Percentiles rank a stretch among this genome's conserved stretches.
phyloP scores from a whole-genome alignment of 441 rosid species.

The Erodium moschatum region DNA sequence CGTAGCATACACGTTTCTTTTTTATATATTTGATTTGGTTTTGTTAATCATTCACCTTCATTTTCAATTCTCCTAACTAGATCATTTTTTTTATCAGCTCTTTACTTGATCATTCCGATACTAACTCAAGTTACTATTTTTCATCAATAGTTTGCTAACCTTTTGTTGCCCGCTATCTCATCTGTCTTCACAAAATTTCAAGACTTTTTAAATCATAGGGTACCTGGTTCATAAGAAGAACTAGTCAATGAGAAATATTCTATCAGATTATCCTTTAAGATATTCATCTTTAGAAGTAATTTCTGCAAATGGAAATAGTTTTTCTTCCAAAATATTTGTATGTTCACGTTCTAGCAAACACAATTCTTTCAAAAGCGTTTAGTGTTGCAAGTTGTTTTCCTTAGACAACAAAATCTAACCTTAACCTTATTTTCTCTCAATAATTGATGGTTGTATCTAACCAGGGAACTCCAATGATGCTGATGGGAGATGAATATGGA shows the following conservation, averaged over 20 bases:
- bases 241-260: not conserved
- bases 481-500: slow-evolving; percentile 94
- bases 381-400: not conserved
- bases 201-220: not conserved
- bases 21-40: too few relatives aligned
- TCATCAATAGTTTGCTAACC: not conserved
- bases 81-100: not conserved
- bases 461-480: slow-evolving; percentile 92
- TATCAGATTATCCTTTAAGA: not conserved
- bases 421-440: not conserved
- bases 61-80: too few relatives aligned
- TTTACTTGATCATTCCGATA: not conserved
- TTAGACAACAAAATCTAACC: not conserved
- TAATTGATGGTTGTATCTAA: slow-evolving; percentile 14
- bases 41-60: too few relatives aligned
- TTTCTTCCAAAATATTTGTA: not conserved
- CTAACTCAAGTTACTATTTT: not conserved
- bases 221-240: not conserved
- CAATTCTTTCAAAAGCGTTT: not conserved
- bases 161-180: not conserved
- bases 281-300: not conserved
- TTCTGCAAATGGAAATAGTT: not conserved
- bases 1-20: too few relatives aligned
- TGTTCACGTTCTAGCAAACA: not conserved
- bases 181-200: not conserved